phyloP scores from a whole-genome alignment of 805 yeast genomes.

The Sugiyamaella qingdaonensis region DNA sequence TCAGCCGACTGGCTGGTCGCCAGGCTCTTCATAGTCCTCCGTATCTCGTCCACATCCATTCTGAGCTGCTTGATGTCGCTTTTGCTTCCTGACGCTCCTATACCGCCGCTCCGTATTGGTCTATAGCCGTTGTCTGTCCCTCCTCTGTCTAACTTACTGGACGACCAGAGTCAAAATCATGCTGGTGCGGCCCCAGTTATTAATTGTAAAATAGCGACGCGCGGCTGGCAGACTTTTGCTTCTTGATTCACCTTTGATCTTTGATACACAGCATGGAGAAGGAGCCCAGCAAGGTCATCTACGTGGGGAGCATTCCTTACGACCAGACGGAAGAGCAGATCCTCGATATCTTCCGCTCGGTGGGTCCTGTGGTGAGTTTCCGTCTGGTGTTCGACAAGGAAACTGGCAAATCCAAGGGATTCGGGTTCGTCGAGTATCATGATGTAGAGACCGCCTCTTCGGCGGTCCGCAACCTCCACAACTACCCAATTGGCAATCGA shows the following conservation, averaged over 20 bases:
- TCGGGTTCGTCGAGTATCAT: conserved; percentile 78
- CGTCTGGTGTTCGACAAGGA: conserved; percentile 79
- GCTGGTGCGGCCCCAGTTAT: too few relatives aligned
- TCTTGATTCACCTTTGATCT: too few relatives aligned
- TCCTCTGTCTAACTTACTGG: too few relatives aligned
- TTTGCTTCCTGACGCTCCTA: too few relatives aligned
- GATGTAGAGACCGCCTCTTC: conserved; percentile 84
- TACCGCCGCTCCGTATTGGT: too few relatives aligned
- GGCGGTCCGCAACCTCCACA: conserved; percentile 84
- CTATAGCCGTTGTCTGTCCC: too few relatives aligned
- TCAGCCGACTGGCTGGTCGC: conserved; percentile 68
- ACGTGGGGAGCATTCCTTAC: conserved; percentile 84
- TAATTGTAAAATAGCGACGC: too few relatives aligned
- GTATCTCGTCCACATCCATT: conserved; percentile 56
- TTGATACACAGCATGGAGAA: background rate
- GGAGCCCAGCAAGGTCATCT: conserved; percentile 42
- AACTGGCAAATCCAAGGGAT: conserved; percentile 80
- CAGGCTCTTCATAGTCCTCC: conserved; percentile 61
- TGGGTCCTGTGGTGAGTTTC: conserved; percentile 78
- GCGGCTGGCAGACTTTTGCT: too few relatives aligned
- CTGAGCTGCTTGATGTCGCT: background rate
- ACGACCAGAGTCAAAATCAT: too few relatives aligned
- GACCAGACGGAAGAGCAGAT: conserved; percentile 94
- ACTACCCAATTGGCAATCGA: conserved; percentile 69
- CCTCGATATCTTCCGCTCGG: conserved; percentile 75